Evolutionary conservation across 1,284 basidiomycete genomes (phyloP).

Genomic region (Papiliotrema terrestris): DNA sequence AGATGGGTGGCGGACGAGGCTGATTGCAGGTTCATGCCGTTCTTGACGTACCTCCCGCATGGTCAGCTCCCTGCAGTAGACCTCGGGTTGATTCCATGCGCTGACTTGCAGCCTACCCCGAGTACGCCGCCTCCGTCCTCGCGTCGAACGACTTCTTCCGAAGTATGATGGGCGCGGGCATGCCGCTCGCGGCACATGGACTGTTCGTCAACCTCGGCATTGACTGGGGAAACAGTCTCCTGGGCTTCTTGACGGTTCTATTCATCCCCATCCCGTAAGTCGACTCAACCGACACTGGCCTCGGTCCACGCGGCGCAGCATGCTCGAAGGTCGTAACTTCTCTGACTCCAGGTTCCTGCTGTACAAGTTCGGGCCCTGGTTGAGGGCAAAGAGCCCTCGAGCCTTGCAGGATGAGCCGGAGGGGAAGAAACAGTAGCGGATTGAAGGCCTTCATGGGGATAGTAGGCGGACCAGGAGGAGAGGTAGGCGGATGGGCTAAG

Average conservation of each 20-base stretch:
- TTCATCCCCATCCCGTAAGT: slow-evolving; percentile 34
- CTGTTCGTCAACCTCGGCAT: slow-evolving; percentile 48
- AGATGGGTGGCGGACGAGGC: neutral
- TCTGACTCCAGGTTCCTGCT: slow-evolving; percentile 10
- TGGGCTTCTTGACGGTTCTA: slow-evolving; percentile 36
- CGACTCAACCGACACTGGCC: neutral
- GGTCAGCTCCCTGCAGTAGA: slow-evolving; percentile 3
- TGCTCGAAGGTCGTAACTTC: too few species aligned
- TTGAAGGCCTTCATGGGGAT: too few species aligned
- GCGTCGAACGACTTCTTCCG: slow-evolving; percentile 50
- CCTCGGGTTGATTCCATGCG: neutral
- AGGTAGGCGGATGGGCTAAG: too few species aligned
- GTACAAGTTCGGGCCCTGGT: slow-evolving; percentile 8
- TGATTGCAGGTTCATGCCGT: slow-evolving; percentile 21
- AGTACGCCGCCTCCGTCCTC: slow-evolving; percentile 32
- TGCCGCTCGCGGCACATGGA: slow-evolving; percentile 44
- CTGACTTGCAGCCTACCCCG: slow-evolving; percentile 20
- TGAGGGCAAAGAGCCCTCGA: slow-evolving; percentile 4
- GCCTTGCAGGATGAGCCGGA: slow-evolving; percentile 10
- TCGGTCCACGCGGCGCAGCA: neutral
- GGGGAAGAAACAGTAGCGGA: neutral
- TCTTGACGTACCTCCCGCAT: slow-evolving; percentile 21
- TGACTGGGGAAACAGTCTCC: slow-evolving; percentile 44
- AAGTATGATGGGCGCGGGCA: slow-evolving; percentile 45
- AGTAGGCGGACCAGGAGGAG: too few species aligned